Conservation (phyloP, 306 rosid genomes). For the Quercus parvula region DNA sequence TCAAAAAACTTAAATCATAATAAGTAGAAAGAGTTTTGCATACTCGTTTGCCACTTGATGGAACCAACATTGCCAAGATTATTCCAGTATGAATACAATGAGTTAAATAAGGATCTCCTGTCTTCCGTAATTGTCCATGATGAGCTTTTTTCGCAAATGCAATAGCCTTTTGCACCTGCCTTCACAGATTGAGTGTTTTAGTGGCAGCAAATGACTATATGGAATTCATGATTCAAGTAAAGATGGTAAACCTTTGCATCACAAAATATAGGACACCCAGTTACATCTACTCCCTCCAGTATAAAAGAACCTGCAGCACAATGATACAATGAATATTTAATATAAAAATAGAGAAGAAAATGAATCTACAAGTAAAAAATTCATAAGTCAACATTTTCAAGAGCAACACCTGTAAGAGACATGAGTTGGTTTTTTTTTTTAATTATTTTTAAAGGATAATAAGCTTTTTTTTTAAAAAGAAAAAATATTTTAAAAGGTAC, state of each 20-base stretch:
- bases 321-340: slow-evolving; percentile 6
- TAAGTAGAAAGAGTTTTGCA: slow-evolving; percentile 23
- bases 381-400: not conserved
- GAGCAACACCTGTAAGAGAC: not conserved
- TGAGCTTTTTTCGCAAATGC: slow-evolving; percentile 90
- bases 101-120: slow-evolving; percentile 90
- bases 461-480: too few relatives aligned
- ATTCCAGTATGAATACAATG: slow-evolving; percentile 92
- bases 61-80: slow-evolving; percentile 89
- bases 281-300: slow-evolving; percentile 89
- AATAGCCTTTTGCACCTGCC: slow-evolving; percentile 98
- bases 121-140: slow-evolving; percentile 77
- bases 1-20: not conserved
- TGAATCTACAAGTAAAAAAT: not conserved
- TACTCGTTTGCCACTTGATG: slow-evolving; percentile 82
- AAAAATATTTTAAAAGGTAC: too few relatives aligned
- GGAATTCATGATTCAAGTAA: slow-evolving; percentile 15
- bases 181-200: slow-evolving; percentile 60
- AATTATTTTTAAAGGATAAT: too few relatives aligned
- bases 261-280: slow-evolving; percentile 73
- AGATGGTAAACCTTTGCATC: slow-evolving; percentile 73
- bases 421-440: not conserved
- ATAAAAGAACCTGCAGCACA: slow-evolving; percentile 60
- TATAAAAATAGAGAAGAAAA: not conserved
- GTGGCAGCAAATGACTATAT: slow-evolving; percentile 31